Evolutionary conservation across 768 basidiomycete species (phyloP).

Genomic region (Boletus speciosus): DNA sequence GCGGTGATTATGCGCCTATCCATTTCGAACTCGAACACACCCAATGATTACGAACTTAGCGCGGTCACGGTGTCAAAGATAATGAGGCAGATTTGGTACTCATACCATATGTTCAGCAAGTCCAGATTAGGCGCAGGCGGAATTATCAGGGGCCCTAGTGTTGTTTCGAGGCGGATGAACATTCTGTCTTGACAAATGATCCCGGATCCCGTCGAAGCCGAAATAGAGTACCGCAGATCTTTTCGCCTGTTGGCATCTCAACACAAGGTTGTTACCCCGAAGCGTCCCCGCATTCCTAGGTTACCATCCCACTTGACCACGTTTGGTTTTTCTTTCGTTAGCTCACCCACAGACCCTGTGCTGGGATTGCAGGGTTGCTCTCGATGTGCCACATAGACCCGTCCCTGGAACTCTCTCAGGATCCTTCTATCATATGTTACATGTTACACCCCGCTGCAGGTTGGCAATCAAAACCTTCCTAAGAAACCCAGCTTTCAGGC

Average conservation of each 20-base stretch:
- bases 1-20: background rate
- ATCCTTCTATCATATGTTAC: background rate
- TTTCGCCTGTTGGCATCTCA: background rate
- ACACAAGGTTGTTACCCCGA: background rate
- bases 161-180: background rate
- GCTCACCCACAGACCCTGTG: background rate
- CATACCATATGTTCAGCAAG: background rate
- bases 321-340: background rate
- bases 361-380: background rate
- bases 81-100: too few relatives aligned
- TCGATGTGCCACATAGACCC: background rate
- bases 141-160: background rate
- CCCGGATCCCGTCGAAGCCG: background rate
- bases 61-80: background rate
- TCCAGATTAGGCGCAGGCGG: background rate
- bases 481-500: background rate
- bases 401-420: constrained; percentile 2
- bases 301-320: background rate
- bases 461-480: background rate
- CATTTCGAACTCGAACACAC: background rate
- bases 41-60: background rate
- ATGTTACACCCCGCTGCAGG: background rate
- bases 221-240: background rate
- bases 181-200: background rate
- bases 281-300: background rate